Conservation (phyloP, 2,329 filamentous ascomycete species). For the Cytospora schulzeri region DNA sequence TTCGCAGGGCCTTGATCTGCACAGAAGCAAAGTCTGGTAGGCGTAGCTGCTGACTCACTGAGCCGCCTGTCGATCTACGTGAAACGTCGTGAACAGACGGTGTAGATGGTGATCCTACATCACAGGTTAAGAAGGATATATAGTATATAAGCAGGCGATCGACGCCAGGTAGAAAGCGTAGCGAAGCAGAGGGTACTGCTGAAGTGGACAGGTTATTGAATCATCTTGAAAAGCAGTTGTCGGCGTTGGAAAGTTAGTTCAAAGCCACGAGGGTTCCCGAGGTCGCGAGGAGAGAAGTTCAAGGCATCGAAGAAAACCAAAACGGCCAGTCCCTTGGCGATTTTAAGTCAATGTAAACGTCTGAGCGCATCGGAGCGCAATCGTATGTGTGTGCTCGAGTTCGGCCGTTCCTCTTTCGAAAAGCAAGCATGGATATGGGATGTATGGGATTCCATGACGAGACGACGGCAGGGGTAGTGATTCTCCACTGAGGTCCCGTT, state of each 20-base stretch:
- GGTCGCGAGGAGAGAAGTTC: background rate
- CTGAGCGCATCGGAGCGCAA: background rate
- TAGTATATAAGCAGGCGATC: slow-evolving; percentile 5
- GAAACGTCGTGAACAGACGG: background rate
- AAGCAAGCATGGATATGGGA: background rate
- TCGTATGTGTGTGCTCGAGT: no score
- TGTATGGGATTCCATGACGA: background rate
- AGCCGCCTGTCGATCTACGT: background rate
- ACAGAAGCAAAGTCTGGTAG: background rate
- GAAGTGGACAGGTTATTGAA: background rate
- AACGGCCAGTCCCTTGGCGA: background rate
- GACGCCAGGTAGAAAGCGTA: slow-evolving; percentile 2
- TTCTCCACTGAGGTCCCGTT: background rate
- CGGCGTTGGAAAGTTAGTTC: no score
- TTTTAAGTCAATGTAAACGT: background rate
- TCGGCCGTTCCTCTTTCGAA: no score
- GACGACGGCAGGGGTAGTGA: background rate
- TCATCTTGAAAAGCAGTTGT: background rate
- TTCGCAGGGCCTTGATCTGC: slow-evolving; percentile 8
- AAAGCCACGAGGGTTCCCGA: no score
- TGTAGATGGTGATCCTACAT: background rate
- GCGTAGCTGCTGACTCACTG: slow-evolving; percentile 2
- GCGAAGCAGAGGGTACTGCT: background rate
- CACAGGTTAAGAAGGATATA: background rate
- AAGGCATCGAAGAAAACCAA: background rate